Evolutionary conservation across 495 filamentous ascomycete genomes (phyloP), one percentile per base, ranked within the genome.

Genomic region (Podospora fimiseda): DNA sequence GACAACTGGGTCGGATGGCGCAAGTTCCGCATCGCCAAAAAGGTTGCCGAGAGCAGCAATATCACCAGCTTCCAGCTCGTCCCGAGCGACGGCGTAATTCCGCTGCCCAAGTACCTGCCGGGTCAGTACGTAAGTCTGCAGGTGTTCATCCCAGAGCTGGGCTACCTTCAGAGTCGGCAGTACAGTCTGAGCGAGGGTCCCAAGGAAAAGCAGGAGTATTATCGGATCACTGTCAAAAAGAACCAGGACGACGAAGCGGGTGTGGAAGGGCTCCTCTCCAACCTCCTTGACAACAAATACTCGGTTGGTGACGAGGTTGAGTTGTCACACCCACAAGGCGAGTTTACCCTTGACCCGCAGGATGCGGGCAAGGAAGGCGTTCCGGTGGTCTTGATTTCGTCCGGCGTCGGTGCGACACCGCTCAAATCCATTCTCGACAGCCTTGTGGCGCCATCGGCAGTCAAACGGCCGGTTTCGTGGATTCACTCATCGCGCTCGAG

Each of bases 111-210:
- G 0, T 89, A 77, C 70, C 68, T 74, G 43, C 84, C 86, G 0
- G 86, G 86, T 48, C 86, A 89, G 65, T 90, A 87, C 62, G 72
- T 89, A 62, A 81, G 78, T 30, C 57, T 89, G 51, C 76, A 78
- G 58, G 56, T 81, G 9, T 62, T 65, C 41, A 80, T 87, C 0
- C 80, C 80, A 0, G 68, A 77, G 30, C 72, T 87, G 30, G 71
- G 76, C 36, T 74, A 81, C 61, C 60, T 68, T 18, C 86, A 90
- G 67, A 77, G 80, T 49, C 69, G 86, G 46, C 85, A 89, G 72
- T 90, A 88, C 68, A 84, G 80, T 37, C 75, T 90, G 47, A 83
- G 79, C 67, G 81, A 86, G 59, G 75, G 76, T 40, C 82, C 82
- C 0, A 58, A 62, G 2, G 42, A 50, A 24, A 36, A 51, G 51